Conservation (phyloP, 1,284 basidiomycete species). For the Vanrija sp. region DNA sequence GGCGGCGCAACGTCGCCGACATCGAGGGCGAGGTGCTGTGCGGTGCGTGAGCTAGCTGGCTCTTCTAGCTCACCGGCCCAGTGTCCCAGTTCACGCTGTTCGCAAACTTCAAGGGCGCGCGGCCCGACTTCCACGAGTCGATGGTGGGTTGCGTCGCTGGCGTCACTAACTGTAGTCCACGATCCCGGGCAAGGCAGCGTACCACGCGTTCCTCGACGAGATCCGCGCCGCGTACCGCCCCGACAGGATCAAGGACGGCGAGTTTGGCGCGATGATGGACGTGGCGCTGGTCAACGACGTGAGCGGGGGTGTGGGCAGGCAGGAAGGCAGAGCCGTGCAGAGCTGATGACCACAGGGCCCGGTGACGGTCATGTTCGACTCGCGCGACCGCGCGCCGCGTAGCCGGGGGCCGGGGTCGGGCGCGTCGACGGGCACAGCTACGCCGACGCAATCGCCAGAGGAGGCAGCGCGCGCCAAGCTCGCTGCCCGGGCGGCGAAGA, state of each 20-base stretch:
- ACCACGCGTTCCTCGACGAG: slow-evolving; percentile 65
- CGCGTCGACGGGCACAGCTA: neutral
- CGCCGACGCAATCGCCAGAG: slow-evolving; percentile 3
- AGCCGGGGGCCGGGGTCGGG: neutral
- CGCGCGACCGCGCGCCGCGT: slow-evolving; percentile 13
- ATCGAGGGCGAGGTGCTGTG: slow-evolving; percentile 80
- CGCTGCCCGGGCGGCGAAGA: slow-evolving; percentile 13
- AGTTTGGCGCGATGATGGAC: slow-evolving; percentile 90
- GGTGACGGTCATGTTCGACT: slow-evolving; percentile 73
- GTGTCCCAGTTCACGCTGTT: slow-evolving; percentile 85
- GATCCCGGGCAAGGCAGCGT: slow-evolving; percentile 65
- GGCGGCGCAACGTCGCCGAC: slow-evolving; percentile 79
- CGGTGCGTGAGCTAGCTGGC: slow-evolving; percentile 43
- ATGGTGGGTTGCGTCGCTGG: too few relatives aligned
- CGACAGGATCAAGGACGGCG: slow-evolving; percentile 77
- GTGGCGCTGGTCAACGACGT: slow-evolving; percentile 81
- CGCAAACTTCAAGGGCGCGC: slow-evolving; percentile 83
- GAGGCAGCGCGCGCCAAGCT: slow-evolving; percentile 9
- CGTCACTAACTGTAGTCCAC: too few relatives aligned
- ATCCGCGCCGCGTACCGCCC: slow-evolving; percentile 63
- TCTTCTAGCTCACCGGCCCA: slow-evolving; percentile 5
- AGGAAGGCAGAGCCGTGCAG: neutral
- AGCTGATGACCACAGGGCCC: slow-evolving; percentile 58
- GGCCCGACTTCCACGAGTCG: slow-evolving; percentile 78
- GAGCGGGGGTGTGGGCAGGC: slow-evolving; percentile 21